These are phyloP conservation scores for Tieghemiomyces parasiticus DNA, from an alignment of 192 early-diverging fungal species.

Conservation along the genomic window DNA sequence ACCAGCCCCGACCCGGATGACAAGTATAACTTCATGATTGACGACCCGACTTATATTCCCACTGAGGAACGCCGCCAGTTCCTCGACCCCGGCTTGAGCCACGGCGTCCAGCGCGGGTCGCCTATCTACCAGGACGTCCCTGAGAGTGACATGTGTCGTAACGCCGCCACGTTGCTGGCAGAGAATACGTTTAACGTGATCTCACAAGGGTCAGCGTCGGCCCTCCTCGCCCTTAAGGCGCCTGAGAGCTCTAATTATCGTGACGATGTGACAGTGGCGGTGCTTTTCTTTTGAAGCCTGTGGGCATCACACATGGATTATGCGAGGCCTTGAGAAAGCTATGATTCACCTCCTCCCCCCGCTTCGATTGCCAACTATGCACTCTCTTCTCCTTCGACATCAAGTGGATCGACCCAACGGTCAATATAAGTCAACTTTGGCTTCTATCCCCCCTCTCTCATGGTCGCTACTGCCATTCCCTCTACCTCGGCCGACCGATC, in stretches of 20 bases:
- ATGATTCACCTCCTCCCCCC: neutral
- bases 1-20: conserved; percentile 9
- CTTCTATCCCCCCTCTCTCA: neutral
- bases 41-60: conserved; percentile 1
- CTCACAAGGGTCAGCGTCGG: neutral
- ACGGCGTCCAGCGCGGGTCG: neutral
- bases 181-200: conserved; percentile 5
- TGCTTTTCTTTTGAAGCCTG: neutral
- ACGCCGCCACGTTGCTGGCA: conserved; percentile 1
- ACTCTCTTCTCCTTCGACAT: neutral
- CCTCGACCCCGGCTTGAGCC: neutral
- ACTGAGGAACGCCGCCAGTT: neutral
- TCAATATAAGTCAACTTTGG: neutral
- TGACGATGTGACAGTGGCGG: conserved; percentile 5
- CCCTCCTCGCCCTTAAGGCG: neutral
- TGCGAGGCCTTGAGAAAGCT: too few relatives aligned
- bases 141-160: neutral
- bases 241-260: conserved; percentile 8
- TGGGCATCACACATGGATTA: too few relatives aligned
- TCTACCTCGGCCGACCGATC: neutral
- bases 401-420: neutral
- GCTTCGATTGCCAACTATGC: neutral
- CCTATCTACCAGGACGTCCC: neutral
- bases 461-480: neutral
- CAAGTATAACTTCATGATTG: neutral